Conservation (phyloP, 495 filamentous ascomycete species). For the Letharia lupina region DNA sequence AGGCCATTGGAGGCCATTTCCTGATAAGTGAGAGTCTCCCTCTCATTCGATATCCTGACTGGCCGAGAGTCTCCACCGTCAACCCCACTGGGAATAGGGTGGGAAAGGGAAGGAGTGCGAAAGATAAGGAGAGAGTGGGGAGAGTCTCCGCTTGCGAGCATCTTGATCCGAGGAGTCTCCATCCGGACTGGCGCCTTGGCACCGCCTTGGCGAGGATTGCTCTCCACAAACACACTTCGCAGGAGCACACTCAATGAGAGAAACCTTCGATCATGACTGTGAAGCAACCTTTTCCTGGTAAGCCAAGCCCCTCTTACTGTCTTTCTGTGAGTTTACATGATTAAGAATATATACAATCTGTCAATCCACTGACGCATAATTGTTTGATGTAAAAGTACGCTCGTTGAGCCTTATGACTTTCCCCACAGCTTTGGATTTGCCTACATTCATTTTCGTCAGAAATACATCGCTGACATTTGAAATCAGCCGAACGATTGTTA, state of each 20-base stretch:
- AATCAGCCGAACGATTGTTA: not conserved
- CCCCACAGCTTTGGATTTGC: not conserved
- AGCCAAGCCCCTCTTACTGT: not conserved
- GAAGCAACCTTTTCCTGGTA: not conserved
- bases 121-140: too few species aligned
- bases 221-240: too few species aligned
- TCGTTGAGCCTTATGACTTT: conserved; percentile 18
- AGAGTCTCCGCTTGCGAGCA: too few species aligned
- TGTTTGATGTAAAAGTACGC: conserved; percentile 23
- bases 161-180: too few species aligned
- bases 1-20: too few species aligned
- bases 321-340: conserved; percentile 8
- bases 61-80: too few species aligned
- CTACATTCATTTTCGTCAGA: not conserved
- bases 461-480: not conserved
- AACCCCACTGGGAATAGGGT: too few species aligned
- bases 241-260: not conserved
- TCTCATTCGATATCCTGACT: too few species aligned
- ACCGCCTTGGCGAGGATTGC: not conserved
- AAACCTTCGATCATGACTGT: not conserved
- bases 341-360: conserved; percentile 58
- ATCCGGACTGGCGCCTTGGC: not conserved
- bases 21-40: too few species aligned
- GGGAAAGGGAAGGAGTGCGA: too few species aligned
- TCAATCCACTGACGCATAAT: conserved; percentile 74